Conservation (phyloP, 192 early-diverging fungal species). For the Ambispora gerdemannii region DNA sequence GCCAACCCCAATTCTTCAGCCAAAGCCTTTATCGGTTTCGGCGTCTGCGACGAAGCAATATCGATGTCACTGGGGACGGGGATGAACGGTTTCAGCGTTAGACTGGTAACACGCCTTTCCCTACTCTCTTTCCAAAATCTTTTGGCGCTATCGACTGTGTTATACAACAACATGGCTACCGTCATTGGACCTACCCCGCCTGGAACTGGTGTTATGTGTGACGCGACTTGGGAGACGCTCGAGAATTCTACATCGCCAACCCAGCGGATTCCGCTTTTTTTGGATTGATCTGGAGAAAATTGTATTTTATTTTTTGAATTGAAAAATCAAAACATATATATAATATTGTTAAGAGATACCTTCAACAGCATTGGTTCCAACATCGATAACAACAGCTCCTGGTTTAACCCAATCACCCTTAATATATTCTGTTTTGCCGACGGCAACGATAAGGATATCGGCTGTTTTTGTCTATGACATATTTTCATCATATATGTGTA, state of each 20-base stretch:
- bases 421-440: slow-evolving; percentile 75
- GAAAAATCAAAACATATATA: neutral
- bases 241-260: slow-evolving; percentile 95
- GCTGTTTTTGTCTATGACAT: slow-evolving; percentile 56
- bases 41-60: slow-evolving; percentile 85
- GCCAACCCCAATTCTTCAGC: slow-evolving; percentile 83
- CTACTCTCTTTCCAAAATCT: slow-evolving; percentile 60
- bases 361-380: slow-evolving; percentile 89
- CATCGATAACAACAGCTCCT: slow-evolving; percentile 93
- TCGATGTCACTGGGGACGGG: slow-evolving; percentile 96
- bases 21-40: slow-evolving; percentile 77
- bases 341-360: too few species aligned
- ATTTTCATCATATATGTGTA: neutral
- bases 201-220: slow-evolving; percentile 92
- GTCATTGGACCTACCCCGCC: slow-evolving; percentile 99
- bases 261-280: slow-evolving; percentile 85
- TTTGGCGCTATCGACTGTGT: slow-evolving; percentile 77
- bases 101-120: slow-evolving; percentile 48
- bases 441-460: slow-evolving; percentile 90
- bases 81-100: slow-evolving; percentile 59
- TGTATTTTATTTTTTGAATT: neutral
- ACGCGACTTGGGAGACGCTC: slow-evolving; percentile 63
- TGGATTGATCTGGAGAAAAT: slow-evolving; percentile 62
- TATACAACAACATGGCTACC: slow-evolving; percentile 94
- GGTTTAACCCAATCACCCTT: slow-evolving; percentile 94